Evolutionary conservation across 306 rosid species (phyloP), one percentile per base, ranked within the genome.

Genomic region (Lathyrus oleraceus): DNA sequence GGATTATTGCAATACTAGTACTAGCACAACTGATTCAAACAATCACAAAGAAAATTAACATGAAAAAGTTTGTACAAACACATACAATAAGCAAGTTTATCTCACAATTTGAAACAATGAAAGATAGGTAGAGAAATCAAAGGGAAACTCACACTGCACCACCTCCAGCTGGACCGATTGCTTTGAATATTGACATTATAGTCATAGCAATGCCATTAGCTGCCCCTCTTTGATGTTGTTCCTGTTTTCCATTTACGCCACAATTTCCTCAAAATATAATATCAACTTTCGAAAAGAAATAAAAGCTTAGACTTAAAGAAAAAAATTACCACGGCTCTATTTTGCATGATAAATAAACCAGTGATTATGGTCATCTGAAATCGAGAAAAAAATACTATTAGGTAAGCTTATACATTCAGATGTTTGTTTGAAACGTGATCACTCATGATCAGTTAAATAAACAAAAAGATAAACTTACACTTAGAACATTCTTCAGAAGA

Each of bases 201-300:
- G 98, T 86, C 96, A 93, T 79, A 13, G 93, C 39, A 62, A 90
- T 64, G 67, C 98, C 95, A 84, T 88, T 93, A 35, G 96, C 93
- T 38, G 87, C 88, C 14, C 96, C 96, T 48, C 96, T 84, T 74
- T 88, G 91, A 47, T 78, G 72, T 81, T 88, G 98, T 47, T 79
- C 85, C 98, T 89, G 69, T 69, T 21, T 67, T 60, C 3, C 74
- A 47, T 28, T 6, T 61, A 13, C 35, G 30, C 13, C 38, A 36
- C 51, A 69, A 9, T 25, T 64, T 19, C 4, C 14, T 59, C 5
- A 20, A 30, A 17, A 40, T 23, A 14, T 8, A 20, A 36, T 54
- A 28, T 38, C 30, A 67, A 35, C 12, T 14, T 13, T 16, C 17
- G 8, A 3, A 66, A 44, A 9, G 32, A 47, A 47, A 19, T 40